A percentile compares a stretch with the other conserved stretches of the same genome.
Conservation (phyloP, 257 asterid genomes). For the Ballota nigra region DNA sequence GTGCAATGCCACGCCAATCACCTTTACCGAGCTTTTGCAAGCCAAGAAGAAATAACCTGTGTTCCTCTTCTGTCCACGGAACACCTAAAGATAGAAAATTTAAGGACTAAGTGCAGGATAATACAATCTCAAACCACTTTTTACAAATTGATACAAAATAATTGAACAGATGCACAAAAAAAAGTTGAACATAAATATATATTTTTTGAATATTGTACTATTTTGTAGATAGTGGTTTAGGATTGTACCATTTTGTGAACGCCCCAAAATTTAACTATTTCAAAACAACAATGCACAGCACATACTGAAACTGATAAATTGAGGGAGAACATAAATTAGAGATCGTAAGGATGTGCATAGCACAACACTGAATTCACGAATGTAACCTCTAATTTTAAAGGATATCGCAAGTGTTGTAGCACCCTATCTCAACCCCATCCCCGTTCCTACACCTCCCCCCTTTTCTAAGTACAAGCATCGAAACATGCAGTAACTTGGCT, state of each 20-base stretch:
- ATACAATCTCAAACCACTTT: too few species aligned
- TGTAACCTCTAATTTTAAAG: neutral
- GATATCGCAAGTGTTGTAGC: neutral
- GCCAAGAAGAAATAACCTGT: slow-evolving; percentile 89
- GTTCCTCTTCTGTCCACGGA: slow-evolving; percentile 99
- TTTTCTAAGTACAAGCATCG: neutral
- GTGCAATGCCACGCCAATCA: slow-evolving; percentile 99
- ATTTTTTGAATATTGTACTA: too few species aligned
- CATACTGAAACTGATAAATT: neutral
- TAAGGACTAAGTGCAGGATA: too few species aligned
- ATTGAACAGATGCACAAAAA: too few species aligned
- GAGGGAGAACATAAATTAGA: neutral
- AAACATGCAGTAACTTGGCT: neutral
- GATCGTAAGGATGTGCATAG: neutral
- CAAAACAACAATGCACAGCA: slow-evolving; percentile 3
- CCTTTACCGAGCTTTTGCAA: slow-evolving; percentile 99
- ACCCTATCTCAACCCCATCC: neutral
- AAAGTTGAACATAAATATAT: too few species aligned
- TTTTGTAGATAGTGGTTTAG: too few species aligned
- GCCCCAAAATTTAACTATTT: neutral
- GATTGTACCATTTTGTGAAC: too few species aligned
- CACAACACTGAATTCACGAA: neutral
- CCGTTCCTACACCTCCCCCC: neutral
- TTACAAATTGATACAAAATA: too few species aligned
- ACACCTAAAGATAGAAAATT: slow-evolving; percentile 65